These are phyloP conservation scores for Boletus sensibilis DNA, from an alignment of 768 basidiomycete species.

Conservation along the genomic window DNA sequence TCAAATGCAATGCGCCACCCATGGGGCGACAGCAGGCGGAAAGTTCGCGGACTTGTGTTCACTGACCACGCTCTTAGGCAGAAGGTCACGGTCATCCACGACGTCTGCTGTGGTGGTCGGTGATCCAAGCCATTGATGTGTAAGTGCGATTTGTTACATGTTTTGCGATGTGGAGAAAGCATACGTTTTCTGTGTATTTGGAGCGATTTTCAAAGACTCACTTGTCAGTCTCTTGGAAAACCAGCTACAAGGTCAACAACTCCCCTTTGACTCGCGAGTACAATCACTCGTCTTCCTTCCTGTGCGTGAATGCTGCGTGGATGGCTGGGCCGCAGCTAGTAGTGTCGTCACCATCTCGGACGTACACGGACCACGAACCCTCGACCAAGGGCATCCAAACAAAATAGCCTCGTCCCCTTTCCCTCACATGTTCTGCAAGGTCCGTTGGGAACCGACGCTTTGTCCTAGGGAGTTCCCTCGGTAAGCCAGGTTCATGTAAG, in stretches of 20 bases:
- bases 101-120: background rate
- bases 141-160: background rate
- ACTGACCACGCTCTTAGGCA: too few relatives aligned
- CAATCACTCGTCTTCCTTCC: background rate
- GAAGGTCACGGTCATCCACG: background rate
- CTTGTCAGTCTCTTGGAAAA: background rate
- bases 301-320: background rate
- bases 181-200: background rate
- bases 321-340: background rate
- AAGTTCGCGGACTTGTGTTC: background rate
- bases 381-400: background rate
- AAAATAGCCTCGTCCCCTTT: background rate
- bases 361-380: background rate
- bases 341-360: background rate
- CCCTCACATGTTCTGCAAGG: background rate
- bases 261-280: background rate
- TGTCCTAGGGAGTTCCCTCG: background rate
- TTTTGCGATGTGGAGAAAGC: background rate
- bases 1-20: fast-evolving
- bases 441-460: background rate
- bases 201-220: background rate
- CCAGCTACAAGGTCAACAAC: background rate
- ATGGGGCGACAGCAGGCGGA: background rate
- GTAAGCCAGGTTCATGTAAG: background rate
- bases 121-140: background rate